Evolutionary conservation across 2,329 filamentous ascomycete species (phyloP), one percentile per base, ranked within the genome.

Genomic region (Fusarium mundagurra): DNA sequence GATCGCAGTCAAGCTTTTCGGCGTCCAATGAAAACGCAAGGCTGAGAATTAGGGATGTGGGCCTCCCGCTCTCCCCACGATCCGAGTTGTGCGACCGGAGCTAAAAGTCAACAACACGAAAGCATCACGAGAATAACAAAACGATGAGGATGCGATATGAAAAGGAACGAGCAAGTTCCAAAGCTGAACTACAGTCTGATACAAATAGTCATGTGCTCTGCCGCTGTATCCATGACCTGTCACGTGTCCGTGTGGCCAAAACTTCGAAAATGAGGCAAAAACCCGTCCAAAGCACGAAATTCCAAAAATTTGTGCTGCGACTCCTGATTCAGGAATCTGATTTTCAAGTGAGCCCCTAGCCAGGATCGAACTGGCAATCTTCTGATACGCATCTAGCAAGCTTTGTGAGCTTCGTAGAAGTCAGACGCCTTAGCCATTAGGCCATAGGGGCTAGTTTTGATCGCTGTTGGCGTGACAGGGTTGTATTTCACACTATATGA

Each of bases 101-200:
- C 24, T 3, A 2, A 39, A 31, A 31, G 0, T 16, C 1, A 39
- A 57, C 36, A 1, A 57, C 53, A 43, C 4, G 16, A 57, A 54
- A 31, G 0, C 29, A 44, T 44, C 38, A 17, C 22, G 0, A 33
- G 47, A 51, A 33, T 2, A 18, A 1, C 27, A 57, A 33, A 57
- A 20, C 6, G 10, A 22, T 4, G 13, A 16, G 6, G 3, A 34
- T 14, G 0, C 0, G 1, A 9, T 17, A 13, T n/a, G 0, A 4
- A 22, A 1, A 51, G 8, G 6, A 24, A 13, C 1, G 4, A 24
- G 10, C 20, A 7, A 1, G 12, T 7, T 20, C 6, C 6, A 10
- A 22, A 47, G 8, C 5, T 27, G 24, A 27, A 14, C 6, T 1
- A 6, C 9, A 24, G n/a, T 7, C 10, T 13, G 2, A 9, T 13